Evolutionary conservation across 2,329 filamentous ascomycete genomes (phyloP).

Genomic region (Lasiodiplodia sp.): DNA sequence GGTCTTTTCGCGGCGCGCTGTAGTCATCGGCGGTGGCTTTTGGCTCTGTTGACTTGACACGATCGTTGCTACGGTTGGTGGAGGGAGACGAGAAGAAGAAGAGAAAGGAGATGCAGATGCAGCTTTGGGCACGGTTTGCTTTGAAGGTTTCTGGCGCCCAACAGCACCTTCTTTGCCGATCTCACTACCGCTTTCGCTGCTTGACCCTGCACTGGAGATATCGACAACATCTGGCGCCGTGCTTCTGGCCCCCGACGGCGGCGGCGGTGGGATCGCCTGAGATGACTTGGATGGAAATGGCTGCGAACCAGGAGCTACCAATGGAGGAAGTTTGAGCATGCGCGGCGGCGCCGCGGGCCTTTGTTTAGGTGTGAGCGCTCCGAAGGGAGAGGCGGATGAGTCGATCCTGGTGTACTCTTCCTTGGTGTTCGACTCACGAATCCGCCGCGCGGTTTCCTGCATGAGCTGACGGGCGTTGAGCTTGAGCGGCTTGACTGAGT

Average conservation of each 20-base stretch:
- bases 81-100: background rate
- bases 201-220: background rate
- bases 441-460: background rate
- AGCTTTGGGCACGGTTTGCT: background rate
- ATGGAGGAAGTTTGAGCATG: background rate
- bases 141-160: background rate
- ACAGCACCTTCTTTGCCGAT: no score
- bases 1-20: background rate
- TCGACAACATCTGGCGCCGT: background rate
- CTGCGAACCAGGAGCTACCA: no score
- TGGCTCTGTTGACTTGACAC: background rate
- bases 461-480: background rate
- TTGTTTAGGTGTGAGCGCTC: background rate
- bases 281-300: no score
- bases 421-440: slow-evolving; percentile 1
- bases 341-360: background rate
- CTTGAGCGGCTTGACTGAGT: no score
- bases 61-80: background rate
- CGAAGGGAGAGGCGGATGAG: background rate
- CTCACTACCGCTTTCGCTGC: background rate
- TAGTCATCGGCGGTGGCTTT: background rate
- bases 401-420: background rate
- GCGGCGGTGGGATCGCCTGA: no score
- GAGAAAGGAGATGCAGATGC: background rate
- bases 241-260: background rate